These are phyloP conservation scores for Citeromyces hawaiiensis DNA, from an alignment of 1,139 yeast species.

Conservation along the genomic window DNA sequence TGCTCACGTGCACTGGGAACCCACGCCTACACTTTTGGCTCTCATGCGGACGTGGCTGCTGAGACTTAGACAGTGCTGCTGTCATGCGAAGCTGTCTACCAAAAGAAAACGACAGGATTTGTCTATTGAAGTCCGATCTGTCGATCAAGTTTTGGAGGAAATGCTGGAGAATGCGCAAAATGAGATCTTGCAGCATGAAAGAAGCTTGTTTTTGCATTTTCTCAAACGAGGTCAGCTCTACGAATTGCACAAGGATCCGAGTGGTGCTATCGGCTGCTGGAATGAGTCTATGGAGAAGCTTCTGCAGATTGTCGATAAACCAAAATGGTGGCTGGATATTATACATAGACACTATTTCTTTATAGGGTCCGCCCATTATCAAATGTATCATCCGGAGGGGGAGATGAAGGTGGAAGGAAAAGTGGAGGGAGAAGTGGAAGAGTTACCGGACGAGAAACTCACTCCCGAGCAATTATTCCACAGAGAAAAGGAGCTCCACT, in stretches of 20 bases:
- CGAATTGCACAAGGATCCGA: constrained; percentile 27
- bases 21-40: constrained; percentile 24
- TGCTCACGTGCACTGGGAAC: constrained; percentile 33
- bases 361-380: constrained; percentile 71
- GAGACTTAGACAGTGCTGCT: constrained; percentile 64
- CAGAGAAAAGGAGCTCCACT: constrained; percentile 25
- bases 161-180: constrained; percentile 7
- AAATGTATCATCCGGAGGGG: constrained; percentile 27
- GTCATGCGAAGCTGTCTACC: constrained; percentile 51
- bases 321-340: constrained; percentile 42
- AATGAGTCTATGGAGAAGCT: constrained; percentile 11
- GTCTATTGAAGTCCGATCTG: no score
- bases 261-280: constrained; percentile 8
- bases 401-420: constrained; percentile 7
- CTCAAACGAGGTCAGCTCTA: constrained; percentile 47
- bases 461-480: constrained; percentile 10
- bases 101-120: no score
- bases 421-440: constrained; percentile 2
- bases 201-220: constrained; percentile 26
- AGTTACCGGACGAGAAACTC: constrained; percentile 9
- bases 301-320: constrained; percentile 14
- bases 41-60: constrained; percentile 55
- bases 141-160: constrained; percentile 44
- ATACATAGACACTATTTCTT: constrained; percentile 70
- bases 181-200: constrained; percentile 33